phyloP scores from a whole-genome alignment of 495 filamentous ascomycete species.

The Aspergillus bridgeri region DNA sequence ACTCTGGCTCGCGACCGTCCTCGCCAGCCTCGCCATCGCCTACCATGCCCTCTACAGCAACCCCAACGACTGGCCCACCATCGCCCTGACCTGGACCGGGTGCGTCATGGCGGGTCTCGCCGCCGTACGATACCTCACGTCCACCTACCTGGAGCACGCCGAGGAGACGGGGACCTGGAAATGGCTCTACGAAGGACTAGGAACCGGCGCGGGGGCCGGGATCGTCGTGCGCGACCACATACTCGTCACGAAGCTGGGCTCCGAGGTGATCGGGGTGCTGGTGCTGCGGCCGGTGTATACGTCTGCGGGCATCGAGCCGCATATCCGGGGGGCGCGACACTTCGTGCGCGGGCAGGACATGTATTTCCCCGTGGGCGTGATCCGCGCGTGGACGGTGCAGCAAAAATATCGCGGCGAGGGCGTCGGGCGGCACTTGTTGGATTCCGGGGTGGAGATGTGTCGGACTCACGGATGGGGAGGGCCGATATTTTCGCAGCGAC shows the following conservation, averaged over 20 bases:
- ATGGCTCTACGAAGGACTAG: constrained; percentile 34
- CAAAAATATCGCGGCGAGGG: constrained; percentile 62
- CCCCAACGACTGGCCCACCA: constrained; percentile 15
- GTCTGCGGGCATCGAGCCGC: constrained; percentile 17
- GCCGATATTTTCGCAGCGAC: constrained; percentile 61
- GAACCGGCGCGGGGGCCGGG: not conserved
- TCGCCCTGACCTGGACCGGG: constrained; percentile 34
- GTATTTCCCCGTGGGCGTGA: constrained; percentile 31
- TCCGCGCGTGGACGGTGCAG: constrained; percentile 74
- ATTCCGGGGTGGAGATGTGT: constrained; percentile 58
- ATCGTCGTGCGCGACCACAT: constrained; percentile 29
- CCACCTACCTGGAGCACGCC: constrained; percentile 49
- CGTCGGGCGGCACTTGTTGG: constrained; percentile 64
- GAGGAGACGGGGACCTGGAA: constrained; percentile 48
- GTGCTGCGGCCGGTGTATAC: constrained; percentile 42
- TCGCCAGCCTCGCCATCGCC: constrained; percentile 34
- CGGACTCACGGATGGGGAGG: constrained; percentile 52
- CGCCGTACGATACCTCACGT: constrained; percentile 33
- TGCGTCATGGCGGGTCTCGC: constrained; percentile 44
- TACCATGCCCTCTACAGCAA: constrained; percentile 38
- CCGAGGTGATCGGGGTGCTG: constrained; percentile 53
- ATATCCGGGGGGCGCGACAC: not conserved
- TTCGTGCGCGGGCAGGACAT: not conserved
- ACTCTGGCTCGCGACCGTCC: constrained; percentile 33
- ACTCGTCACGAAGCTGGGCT: constrained; percentile 53